Evolutionary conservation across 257 asterid genomes (phyloP).

Genomic region (Forsythia suspensa): DNA sequence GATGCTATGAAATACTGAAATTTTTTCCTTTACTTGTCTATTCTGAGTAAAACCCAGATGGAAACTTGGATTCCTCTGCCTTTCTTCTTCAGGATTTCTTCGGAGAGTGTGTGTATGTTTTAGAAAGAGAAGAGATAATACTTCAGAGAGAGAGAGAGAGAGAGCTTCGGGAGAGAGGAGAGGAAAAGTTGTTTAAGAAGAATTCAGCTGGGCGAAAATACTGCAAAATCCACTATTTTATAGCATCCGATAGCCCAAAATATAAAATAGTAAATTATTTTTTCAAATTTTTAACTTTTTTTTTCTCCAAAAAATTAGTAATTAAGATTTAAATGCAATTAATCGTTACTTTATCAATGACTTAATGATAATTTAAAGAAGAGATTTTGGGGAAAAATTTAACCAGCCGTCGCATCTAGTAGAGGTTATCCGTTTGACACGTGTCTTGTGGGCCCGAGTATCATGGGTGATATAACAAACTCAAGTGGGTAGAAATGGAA

Average conservation of each 20-base stretch:
- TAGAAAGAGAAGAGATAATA: background rate
- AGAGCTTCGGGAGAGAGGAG: background rate
- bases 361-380: background rate
- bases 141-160: background rate
- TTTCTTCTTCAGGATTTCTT: conserved; percentile 12
- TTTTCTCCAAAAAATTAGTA: background rate
- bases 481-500: background rate
- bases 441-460: background rate
- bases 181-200: background rate
- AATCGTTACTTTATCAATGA: background rate
- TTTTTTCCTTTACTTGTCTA: background rate
- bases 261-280: background rate
- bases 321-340: background rate
- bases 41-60: conserved; percentile 22
- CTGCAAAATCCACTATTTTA: conserved; percentile 34
- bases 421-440: conserved; percentile 22
- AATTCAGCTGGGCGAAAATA: conserved; percentile 27
- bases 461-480: background rate
- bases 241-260: conserved; percentile 34
- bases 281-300: background rate
- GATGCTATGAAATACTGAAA: background rate
- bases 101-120: background rate
- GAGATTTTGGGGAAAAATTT: background rate
- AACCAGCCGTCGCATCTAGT: conserved; percentile 42
- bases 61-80: conserved; percentile 26